phyloP scores from a whole-genome alignment of 257 asterid genomes.

The Solanum pimpinellifolium region DNA sequence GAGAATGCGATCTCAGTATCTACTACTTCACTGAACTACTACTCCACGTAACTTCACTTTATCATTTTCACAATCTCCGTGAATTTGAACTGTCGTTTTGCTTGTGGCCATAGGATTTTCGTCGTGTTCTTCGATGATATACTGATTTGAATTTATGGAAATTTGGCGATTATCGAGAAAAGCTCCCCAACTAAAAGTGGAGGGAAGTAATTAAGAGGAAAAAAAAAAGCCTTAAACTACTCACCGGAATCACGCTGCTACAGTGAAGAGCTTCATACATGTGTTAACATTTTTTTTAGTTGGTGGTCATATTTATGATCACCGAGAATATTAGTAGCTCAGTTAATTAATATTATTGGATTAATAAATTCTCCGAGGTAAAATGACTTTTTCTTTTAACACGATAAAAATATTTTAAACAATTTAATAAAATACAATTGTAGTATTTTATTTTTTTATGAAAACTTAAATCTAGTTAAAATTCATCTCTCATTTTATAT shows the following conservation, averaged over 20 bases:
- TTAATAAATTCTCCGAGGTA: fast-evolving
- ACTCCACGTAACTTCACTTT: neutral
- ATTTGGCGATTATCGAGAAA: neutral
- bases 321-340: too few relatives aligned
- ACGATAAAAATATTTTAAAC: too few relatives aligned
- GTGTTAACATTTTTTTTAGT: neutral
- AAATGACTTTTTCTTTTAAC: too few relatives aligned
- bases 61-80: neutral
- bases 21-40: neutral
- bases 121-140: neutral
- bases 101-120: neutral
- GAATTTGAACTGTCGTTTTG: neutral
- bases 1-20: neutral
- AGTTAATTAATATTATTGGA: too few relatives aligned
- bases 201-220: neutral
- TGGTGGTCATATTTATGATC: neutral
- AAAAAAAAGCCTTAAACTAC: neutral
- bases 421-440: too few relatives aligned
- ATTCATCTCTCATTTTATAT: too few relatives aligned
- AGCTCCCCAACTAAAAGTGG: neutral
- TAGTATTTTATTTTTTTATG: too few relatives aligned
- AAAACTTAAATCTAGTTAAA: too few relatives aligned
- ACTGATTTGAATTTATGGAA: neutral
- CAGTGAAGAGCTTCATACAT: neutral
- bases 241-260: neutral